Percentiles rank a stretch among this genome's conserved stretches.
Evolutionary conservation across 2,329 filamentous ascomycete species (phyloP).

Genomic region (Zelopaecilomyces penicillatus): DNA sequence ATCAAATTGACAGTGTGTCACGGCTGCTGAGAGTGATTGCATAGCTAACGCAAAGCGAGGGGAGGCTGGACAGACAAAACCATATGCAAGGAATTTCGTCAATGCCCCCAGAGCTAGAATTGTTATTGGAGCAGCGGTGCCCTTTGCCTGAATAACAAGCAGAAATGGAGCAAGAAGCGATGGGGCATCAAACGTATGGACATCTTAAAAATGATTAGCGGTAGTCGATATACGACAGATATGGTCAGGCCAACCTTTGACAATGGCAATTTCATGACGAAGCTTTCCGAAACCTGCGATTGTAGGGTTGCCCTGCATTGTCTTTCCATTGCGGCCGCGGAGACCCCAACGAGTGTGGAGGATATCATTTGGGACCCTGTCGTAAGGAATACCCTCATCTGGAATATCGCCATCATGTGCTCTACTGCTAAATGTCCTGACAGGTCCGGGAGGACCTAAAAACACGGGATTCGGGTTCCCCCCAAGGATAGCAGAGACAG

Average conservation of each 20-base stretch:
- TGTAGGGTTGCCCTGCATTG: conserved; percentile 93
- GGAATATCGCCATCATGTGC: conserved; percentile 32
- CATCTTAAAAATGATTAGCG: conserved; percentile 48
- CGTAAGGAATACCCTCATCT: no score
- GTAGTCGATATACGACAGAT: conserved; percentile 3
- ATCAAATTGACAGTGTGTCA: conserved; percentile 96
- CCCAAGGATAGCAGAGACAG: conserved; percentile 89
- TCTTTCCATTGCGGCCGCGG: conserved; percentile 90
- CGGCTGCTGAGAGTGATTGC: conserved; percentile 88
- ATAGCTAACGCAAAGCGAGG: conserved; percentile 86
- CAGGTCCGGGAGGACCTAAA: conserved; percentile 39
- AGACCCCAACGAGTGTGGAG: conserved; percentile 84
- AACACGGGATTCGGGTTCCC: conserved; percentile 56
- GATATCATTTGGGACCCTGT: conserved; percentile 40
- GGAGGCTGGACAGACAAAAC: conserved; percentile 74
- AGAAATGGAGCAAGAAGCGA: conserved; percentile 87
- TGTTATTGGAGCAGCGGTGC: conserved; percentile 91
- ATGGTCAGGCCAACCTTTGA: conserved; percentile 52
- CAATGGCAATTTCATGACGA: conserved; percentile 75
- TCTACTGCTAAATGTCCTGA: conserved; percentile 24
- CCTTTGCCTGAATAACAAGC: conserved; percentile 92
- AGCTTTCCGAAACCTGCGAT: conserved; percentile 91
- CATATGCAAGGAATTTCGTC: conserved; percentile 93
- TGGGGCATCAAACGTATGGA: conserved; percentile 80
- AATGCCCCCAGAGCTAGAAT: conserved; percentile 88